Conservation (phyloP, 2,329 filamentous ascomycete species). For the Aspergillus clavatus region DNA sequence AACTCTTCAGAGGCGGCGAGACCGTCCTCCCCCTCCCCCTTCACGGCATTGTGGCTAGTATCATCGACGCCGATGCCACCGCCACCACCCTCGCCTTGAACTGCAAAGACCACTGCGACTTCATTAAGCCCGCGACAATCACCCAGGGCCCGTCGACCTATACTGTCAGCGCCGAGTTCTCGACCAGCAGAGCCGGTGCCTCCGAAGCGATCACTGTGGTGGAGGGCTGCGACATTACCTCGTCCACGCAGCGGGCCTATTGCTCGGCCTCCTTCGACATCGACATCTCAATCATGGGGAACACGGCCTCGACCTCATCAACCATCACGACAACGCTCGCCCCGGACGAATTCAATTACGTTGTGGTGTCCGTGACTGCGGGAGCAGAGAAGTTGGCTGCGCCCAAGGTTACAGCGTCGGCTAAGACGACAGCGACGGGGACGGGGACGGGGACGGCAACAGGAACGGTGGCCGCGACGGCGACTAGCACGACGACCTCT, state of each 20-base stretch:
- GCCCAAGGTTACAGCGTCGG: slow-evolving; percentile 9
- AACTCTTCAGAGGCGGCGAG: slow-evolving; percentile 9
- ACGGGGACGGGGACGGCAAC: no score
- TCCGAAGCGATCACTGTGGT: slow-evolving; percentile 6
- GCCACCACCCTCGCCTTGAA: slow-evolving; percentile 17
- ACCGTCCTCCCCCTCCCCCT: slow-evolving; percentile 4
- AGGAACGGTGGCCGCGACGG: no score
- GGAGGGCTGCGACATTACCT: slow-evolving; percentile 15
- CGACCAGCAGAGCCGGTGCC: slow-evolving; percentile 3
- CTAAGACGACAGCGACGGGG: no score
- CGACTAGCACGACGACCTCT: no score
- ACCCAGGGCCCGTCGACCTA: slow-evolving; percentile 20
- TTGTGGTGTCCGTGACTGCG: slow-evolving; percentile 13
- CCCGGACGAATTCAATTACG: slow-evolving; percentile 9
- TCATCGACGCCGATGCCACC: slow-evolving; percentile 12
- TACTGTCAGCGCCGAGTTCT: slow-evolving; percentile 8
- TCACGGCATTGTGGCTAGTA: slow-evolving; percentile 8
- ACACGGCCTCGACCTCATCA: slow-evolving; percentile 2
- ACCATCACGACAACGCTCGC: slow-evolving; percentile 3
- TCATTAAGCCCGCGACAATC: slow-evolving; percentile 9
- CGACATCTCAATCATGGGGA: neutral
- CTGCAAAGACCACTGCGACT: slow-evolving; percentile 4
- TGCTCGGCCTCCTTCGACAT: slow-evolving; percentile 10
- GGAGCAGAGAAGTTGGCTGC: slow-evolving; percentile 15
- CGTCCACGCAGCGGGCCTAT: slow-evolving; percentile 11